Percentiles rank a stretch among this genome's conserved stretches.
phyloP scores from a whole-genome alignment of 129 eudicot species.

The Sambucus nigra region DNA sequence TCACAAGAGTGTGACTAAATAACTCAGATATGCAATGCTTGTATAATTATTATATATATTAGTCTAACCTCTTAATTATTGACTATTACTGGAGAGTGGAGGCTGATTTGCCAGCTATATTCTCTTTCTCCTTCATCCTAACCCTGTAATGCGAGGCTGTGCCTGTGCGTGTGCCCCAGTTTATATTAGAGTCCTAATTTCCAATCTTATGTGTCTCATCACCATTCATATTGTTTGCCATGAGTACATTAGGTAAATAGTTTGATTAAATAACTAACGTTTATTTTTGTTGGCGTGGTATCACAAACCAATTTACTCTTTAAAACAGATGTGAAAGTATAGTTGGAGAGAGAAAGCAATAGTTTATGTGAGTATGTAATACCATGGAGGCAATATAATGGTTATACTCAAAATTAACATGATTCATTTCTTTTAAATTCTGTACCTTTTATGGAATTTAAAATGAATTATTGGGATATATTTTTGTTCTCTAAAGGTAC shows the following conservation, averaged over 20 bases:
- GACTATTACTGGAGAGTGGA: conserved; percentile 24
- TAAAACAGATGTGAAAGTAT: no score
- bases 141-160: conserved; percentile 34
- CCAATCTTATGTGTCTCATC: not conserved
- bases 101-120: conserved; percentile 16
- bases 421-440: no score
- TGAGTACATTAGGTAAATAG: not conserved
- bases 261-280: no score
- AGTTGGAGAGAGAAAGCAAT: no score
- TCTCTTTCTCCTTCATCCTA: conserved; percentile 16
- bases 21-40: conserved; percentile 31
- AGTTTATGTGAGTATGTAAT: no score
- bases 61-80: conserved; percentile 45
- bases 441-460: no score
- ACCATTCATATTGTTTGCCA: not conserved
- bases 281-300: no score
- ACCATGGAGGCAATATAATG: no score
- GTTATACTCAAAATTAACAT: no score
- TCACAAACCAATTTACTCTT: no score
- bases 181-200: not conserved
- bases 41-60: conserved; percentile 23
- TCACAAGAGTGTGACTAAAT: conserved; percentile 29
- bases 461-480: no score
- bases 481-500: no score
- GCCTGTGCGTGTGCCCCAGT: not conserved